A percentile compares a stretch with the other conserved stretches of the same genome.
These are phyloP conservation scores for Sporothrix brunneoviolacea DNA, from an alignment of 2,329 filamentous ascomycete genomes.

Conservation along the genomic window DNA sequence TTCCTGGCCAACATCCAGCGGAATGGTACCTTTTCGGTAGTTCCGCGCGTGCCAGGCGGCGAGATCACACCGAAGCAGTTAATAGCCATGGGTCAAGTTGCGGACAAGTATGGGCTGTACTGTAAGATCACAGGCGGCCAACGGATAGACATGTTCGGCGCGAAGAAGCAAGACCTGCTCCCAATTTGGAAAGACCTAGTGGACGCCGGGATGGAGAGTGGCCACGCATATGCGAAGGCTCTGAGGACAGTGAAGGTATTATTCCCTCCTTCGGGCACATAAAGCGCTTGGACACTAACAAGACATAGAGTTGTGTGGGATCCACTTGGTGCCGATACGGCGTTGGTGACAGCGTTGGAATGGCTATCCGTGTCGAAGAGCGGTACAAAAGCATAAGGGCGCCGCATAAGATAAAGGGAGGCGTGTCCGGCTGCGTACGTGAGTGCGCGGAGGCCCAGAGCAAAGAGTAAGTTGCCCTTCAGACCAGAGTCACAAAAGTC, in stretches of 20 bases:
- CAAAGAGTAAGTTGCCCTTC: constrained; percentile 61
- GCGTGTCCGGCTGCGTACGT: constrained; percentile 83
- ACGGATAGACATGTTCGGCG: constrained; percentile 88
- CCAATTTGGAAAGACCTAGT: constrained; percentile 76
- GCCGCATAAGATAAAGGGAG: constrained; percentile 87
- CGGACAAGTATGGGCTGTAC: constrained; percentile 77
- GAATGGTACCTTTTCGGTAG: constrained; percentile 83
- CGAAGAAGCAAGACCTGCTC: constrained; percentile 76
- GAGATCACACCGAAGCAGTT: constrained; percentile 85
- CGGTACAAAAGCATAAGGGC: constrained; percentile 86
- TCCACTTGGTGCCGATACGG: constrained; percentile 88
- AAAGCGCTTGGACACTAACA: not conserved
- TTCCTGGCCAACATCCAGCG: constrained; percentile 87
- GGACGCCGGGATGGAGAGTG: constrained; percentile 81
- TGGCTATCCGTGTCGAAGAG: constrained; percentile 82
- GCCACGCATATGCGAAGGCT: constrained; percentile 85
- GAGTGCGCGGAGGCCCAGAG: constrained; percentile 90
- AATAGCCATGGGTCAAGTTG: constrained; percentile 75
- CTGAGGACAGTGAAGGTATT: constrained; percentile 71
- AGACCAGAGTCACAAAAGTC: not conserved
- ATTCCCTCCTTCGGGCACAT: no score
- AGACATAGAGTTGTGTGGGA: constrained; percentile 64
- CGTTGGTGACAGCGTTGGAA: constrained; percentile 82
- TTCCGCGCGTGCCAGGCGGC: constrained; percentile 74
- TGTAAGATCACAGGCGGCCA: constrained; percentile 91